Conservation (phyloP, 345 rosid genomes). For the Eutrema japonicum region DNA sequence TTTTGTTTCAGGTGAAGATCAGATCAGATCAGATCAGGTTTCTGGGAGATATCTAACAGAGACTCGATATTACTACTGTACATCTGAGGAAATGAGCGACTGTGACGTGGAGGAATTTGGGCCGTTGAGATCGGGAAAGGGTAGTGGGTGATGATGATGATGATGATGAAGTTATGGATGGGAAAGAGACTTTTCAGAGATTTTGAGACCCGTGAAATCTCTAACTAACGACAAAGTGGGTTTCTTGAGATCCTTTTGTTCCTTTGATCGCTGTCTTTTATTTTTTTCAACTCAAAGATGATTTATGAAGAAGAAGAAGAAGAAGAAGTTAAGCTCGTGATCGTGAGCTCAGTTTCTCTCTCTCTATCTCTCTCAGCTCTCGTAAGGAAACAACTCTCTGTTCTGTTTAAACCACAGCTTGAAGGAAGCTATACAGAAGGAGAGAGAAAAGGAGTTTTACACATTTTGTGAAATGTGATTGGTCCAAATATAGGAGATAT, state of each 20-base stretch:
- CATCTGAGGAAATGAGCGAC: constrained; percentile 6
- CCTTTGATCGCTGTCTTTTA: constrained; percentile 25
- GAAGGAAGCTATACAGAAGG: constrained; percentile 32
- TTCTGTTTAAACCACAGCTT: constrained; percentile 38
- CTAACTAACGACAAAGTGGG: constrained; percentile 50
- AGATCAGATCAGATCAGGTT: constrained; percentile 5
- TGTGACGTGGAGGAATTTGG: constrained; percentile 34
- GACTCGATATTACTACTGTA: constrained; percentile 10
- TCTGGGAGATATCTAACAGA: constrained; percentile 24
- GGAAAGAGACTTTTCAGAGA: constrained; percentile 37
- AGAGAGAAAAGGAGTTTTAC: constrained; percentile 15
- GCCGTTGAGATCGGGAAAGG: constrained; percentile 18
- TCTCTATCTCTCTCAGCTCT: constrained; percentile 7
- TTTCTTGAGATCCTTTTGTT: constrained; percentile 42
- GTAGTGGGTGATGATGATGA: constrained; percentile 13
- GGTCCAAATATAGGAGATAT: not conserved
- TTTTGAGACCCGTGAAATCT: constrained; percentile 38
- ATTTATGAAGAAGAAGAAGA: constrained; percentile 5
- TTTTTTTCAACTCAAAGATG: constrained; percentile 1
- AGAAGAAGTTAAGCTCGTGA: constrained; percentile 27
- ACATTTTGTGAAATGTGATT: constrained; percentile 30
- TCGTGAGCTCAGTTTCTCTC: constrained; percentile 8
- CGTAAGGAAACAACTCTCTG: constrained; percentile 24
- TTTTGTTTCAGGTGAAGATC: not conserved
- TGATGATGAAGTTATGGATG: constrained; percentile 25